These are phyloP conservation scores for Solanum phureja DNA, from an alignment of 257 asterid genomes.

Conservation along the genomic window DNA sequence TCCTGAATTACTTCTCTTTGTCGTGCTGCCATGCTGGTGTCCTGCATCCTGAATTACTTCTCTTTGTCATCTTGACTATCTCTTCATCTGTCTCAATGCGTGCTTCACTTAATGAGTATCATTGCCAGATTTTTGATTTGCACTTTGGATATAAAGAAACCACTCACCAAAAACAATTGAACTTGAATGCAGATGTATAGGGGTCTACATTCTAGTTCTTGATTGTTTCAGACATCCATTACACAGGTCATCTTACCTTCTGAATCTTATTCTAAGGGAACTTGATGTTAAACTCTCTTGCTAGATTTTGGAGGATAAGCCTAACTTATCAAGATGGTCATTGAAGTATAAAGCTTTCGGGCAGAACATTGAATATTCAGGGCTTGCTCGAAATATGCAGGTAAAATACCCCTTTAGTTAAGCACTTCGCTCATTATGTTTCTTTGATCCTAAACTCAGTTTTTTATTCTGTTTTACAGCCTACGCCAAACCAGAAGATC, in stretches of 20 bases:
- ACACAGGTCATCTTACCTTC: not conserved
- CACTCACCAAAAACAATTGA: not conserved
- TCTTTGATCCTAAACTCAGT: not conserved
- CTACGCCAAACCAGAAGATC: conserved; percentile 80
- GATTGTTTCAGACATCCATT: not conserved
- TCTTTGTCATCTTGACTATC: not conserved
- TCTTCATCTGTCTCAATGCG: not conserved
- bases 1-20: too few relatives aligned
- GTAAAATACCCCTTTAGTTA: conserved; percentile 9
- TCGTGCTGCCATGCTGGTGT: too few relatives aligned
- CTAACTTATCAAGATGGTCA: conserved; percentile 81
- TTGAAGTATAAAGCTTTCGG: conserved; percentile 82
- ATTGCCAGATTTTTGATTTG: not conserved
- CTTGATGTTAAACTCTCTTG: conserved; percentile 12
- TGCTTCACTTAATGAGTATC: not conserved
- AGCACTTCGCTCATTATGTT: not conserved
- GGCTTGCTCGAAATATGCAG: conserved; percentile 98
- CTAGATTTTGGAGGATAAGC: conserved; percentile 80
- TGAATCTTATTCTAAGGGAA: not conserved
- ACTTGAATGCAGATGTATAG: not conserved
- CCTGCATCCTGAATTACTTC: not conserved
- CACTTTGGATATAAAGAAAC: not conserved
- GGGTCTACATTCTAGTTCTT: not conserved
- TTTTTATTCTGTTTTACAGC: conserved; percentile 34
- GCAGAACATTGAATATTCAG: conserved; percentile 62